phyloP scores from a whole-genome alignment of 2,329 filamentous ascomycete species.

The Aspergillus quadrilineatus region DNA sequence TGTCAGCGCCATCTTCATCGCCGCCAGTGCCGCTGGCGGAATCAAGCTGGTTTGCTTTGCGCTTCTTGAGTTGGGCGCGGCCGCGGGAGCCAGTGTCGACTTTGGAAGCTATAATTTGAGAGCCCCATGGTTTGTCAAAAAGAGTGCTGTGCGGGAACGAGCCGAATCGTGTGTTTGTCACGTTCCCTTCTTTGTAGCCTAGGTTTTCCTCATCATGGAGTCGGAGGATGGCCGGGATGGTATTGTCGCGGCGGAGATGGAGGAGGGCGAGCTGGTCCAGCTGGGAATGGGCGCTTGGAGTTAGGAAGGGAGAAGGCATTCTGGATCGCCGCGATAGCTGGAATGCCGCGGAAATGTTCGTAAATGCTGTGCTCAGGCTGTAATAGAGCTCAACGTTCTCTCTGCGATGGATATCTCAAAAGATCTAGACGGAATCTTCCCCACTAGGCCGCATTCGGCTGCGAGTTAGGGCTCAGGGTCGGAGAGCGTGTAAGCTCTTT shows the following conservation, averaged over 20 bases:
- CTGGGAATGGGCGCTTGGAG: slow-evolving; percentile 62
- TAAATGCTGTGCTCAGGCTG: neutral
- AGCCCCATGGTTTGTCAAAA: slow-evolving; percentile 81
- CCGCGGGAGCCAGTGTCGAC: slow-evolving; percentile 88
- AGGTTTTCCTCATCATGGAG: slow-evolving; percentile 62
- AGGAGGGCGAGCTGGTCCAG: slow-evolving; percentile 74
- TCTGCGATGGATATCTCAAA: slow-evolving; percentile 13
- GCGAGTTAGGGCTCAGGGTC: slow-evolving; percentile 16
- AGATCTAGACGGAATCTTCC: slow-evolving; percentile 14
- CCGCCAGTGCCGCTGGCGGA: slow-evolving; percentile 24
- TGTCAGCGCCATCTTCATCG: slow-evolving; percentile 16
- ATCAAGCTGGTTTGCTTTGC: slow-evolving; percentile 47
- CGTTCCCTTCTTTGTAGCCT: slow-evolving; percentile 73
- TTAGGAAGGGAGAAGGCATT: slow-evolving; percentile 73
- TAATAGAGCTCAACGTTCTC: slow-evolving; percentile 10
- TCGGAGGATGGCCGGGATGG: slow-evolving; percentile 71
- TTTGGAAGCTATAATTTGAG: slow-evolving; percentile 82
- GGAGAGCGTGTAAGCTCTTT: neutral
- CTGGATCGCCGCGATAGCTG: neutral
- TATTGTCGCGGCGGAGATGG: slow-evolving; percentile 82
- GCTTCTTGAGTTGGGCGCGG: slow-evolving; percentile 60
- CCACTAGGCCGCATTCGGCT: slow-evolving; percentile 2
- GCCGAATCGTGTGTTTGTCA: slow-evolving; percentile 90
- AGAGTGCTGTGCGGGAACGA: slow-evolving; percentile 81
- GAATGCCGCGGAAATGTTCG: neutral